Conservation (phyloP, 2,329 filamentous ascomycete genomes). For the Aspergillus thermomutatus region DNA sequence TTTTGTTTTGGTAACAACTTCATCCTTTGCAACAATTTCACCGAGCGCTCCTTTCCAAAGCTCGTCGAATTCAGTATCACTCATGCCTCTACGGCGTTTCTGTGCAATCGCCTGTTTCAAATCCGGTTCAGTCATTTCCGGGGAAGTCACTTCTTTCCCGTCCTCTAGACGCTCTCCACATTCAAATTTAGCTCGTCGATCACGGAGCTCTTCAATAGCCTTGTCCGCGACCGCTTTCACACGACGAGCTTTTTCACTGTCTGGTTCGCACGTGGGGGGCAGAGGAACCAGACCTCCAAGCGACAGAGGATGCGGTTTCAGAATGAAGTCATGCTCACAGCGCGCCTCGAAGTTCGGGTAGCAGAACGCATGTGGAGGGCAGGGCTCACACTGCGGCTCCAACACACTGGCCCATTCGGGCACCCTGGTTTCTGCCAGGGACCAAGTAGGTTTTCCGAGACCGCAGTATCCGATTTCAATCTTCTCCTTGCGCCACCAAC, state of each 20-base stretch:
- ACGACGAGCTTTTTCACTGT: slow-evolving; percentile 84
- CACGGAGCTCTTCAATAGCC: slow-evolving; percentile 79
- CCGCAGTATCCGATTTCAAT: slow-evolving; percentile 94
- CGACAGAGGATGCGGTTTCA: slow-evolving; percentile 79
- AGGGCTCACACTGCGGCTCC: slow-evolving; percentile 81
- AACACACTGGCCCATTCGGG: slow-evolving; percentile 70
- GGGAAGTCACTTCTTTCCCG: slow-evolving; percentile 57
- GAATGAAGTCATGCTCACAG: slow-evolving; percentile 84
- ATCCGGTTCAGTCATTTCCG: slow-evolving; percentile 66
- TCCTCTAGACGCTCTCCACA: slow-evolving; percentile 72
- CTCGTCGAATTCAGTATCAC: slow-evolving; percentile 84
- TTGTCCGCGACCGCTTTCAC: slow-evolving; percentile 85
- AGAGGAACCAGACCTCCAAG: slow-evolving; percentile 77
- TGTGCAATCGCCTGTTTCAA: slow-evolving; percentile 73
- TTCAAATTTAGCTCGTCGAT: slow-evolving; percentile 84
- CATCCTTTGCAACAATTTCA: slow-evolving; percentile 54
- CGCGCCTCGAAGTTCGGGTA: slow-evolving; percentile 71
- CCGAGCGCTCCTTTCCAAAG: slow-evolving; percentile 56
- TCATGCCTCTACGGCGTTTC: slow-evolving; percentile 79
- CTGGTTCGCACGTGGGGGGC: slow-evolving; percentile 88
- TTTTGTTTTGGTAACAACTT: slow-evolving; percentile 55
- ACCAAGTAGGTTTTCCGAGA: slow-evolving; percentile 64
- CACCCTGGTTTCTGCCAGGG: slow-evolving; percentile 60
- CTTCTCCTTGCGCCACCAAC: slow-evolving; percentile 92
- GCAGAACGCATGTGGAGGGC: slow-evolving; percentile 86